Percentiles rank a stretch among this genome's conserved stretches.
Conservation (phyloP, 768 basidiomycete species). For the Russula earlei region DNA sequence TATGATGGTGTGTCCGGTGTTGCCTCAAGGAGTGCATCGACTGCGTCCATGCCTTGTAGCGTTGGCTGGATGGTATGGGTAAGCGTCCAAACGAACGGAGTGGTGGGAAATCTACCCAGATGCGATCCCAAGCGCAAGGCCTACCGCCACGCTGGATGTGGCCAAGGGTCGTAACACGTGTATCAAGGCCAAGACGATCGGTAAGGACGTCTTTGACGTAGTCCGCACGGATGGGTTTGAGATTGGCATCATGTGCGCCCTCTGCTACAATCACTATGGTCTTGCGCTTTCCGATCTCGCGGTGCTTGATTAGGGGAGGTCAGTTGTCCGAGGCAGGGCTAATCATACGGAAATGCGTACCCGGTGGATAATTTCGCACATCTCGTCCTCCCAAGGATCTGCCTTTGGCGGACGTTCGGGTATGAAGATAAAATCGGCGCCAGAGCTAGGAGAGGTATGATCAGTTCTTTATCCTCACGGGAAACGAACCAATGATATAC, state of each 20-base stretch:
- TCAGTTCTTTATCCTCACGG: neutral
- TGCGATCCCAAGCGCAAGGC: conserved; percentile 89
- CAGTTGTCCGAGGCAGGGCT: neutral
- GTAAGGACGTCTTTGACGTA: conserved; percentile 85
- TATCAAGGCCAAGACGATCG: conserved; percentile 83
- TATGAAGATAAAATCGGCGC: conserved; percentile 97
- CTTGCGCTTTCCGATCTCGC: conserved; percentile 87
- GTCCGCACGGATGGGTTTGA: conserved; percentile 88
- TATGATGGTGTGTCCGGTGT: conserved; percentile 88
- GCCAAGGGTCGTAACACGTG: conserved; percentile 92
- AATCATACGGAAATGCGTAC: conserved; percentile 35
- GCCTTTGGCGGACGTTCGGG: conserved; percentile 80
- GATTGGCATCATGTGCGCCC: conserved; percentile 79
- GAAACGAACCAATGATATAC: conserved; percentile 20
- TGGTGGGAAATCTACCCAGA: conserved; percentile 45
- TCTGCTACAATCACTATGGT: conserved; percentile 98
- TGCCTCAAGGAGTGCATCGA: conserved; percentile 77
- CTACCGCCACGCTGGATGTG: conserved; percentile 94
- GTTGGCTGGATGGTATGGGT: conserved; percentile 54
- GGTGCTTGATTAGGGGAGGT: conserved; percentile 48
- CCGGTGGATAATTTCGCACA: conserved; percentile 76
- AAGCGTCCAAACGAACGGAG: neutral
- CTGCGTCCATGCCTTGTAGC: conserved; percentile 91
- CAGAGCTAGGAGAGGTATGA: conserved; percentile 40
- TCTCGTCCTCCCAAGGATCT: conserved; percentile 82